Evolutionary conservation across 2,329 filamentous ascomycete genomes (phyloP).

Genomic region (Coniochaeta pulveracea): DNA sequence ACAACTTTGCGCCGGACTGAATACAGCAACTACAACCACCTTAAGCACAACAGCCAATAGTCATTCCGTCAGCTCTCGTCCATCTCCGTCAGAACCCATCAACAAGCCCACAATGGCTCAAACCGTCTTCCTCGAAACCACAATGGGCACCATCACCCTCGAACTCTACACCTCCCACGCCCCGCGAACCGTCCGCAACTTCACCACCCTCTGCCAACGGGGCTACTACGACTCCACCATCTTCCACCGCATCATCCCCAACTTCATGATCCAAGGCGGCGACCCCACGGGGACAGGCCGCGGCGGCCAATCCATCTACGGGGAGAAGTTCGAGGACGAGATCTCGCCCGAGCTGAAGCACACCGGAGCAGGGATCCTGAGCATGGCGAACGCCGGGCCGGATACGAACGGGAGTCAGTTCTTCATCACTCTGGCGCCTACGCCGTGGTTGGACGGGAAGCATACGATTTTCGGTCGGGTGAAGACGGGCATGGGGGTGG

Average conservation of each 20-base stretch:
- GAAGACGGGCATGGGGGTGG: conserved; percentile 68
- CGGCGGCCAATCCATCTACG: conserved; percentile 82
- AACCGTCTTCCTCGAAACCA: conserved; percentile 5
- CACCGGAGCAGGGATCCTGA: conserved; percentile 84
- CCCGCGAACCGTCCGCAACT: conserved; percentile 83
- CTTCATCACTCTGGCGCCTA: conserved; percentile 88
- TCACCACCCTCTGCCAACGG: conserved; percentile 63
- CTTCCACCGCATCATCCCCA: conserved; percentile 90
- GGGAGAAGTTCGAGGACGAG: conserved; percentile 90
- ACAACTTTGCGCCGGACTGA: too few relatives aligned
- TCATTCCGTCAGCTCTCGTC: too few relatives aligned
- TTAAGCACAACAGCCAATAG: too few relatives aligned
- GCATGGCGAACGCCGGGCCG: conserved; percentile 91
- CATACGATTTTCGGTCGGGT: conserved; percentile 95
- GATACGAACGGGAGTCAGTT: conserved; percentile 95
- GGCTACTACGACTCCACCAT: conserved; percentile 81
- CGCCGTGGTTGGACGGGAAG: conserved; percentile 93
- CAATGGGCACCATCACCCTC: conserved; percentile 58
- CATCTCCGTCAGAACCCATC: too few relatives aligned
- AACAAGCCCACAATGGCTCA: conserved; percentile 3
- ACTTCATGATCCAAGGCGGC: conserved; percentile 94
- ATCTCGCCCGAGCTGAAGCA: conserved; percentile 68
- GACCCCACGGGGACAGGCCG: conserved; percentile 91
- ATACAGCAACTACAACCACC: too few relatives aligned
- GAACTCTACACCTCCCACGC: conserved; percentile 89